Percentiles rank a stretch among this genome's conserved stretches.
phyloP scores from a whole-genome alignment of 2,329 filamentous ascomycete species.

The Ophiostoma himal-ulmi region DNA sequence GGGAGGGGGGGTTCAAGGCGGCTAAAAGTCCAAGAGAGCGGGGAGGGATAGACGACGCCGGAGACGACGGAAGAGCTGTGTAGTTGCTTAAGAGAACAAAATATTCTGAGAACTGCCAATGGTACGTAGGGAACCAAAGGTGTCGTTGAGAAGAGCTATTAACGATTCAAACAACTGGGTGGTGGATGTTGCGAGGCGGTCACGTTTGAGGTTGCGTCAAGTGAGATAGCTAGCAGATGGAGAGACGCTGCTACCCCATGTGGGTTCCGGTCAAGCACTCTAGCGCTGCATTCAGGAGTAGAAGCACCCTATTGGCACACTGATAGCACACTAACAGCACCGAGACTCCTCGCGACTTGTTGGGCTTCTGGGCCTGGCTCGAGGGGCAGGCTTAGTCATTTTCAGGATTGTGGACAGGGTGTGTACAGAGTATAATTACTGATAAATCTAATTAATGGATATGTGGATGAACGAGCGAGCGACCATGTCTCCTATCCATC shows the following conservation, averaged over 20 bases:
- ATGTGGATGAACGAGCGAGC: not conserved
- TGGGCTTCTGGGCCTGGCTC: not conserved
- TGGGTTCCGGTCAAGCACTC: conserved; percentile 15
- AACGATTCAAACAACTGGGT: conserved; percentile 18
- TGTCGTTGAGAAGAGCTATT: not conserved
- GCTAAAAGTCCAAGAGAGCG: not conserved
- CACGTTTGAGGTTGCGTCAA: conserved; percentile 13
- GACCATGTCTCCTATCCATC: not conserved
- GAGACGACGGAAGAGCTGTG: not conserved
- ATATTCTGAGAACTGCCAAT: not conserved
- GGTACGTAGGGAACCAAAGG: not conserved
- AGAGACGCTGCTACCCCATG: conserved; percentile 16
- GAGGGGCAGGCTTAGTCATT: conserved; percentile 2
- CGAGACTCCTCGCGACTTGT: not conserved
- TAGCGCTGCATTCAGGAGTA: conserved; percentile 14
- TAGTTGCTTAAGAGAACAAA: not conserved
- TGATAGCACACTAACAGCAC: not conserved
- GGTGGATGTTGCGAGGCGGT: conserved; percentile 17
- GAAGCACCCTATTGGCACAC: not conserved
- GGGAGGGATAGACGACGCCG: not conserved
- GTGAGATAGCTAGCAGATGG: conserved; percentile 7
- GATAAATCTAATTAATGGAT: not conserved
- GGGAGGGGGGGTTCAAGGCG: not conserved
- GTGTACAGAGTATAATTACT: not conserved
- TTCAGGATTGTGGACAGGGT: not conserved